These are phyloP conservation scores for Delonix regia DNA, from an alignment of 306 rosid species.

Conservation along the genomic window DNA sequence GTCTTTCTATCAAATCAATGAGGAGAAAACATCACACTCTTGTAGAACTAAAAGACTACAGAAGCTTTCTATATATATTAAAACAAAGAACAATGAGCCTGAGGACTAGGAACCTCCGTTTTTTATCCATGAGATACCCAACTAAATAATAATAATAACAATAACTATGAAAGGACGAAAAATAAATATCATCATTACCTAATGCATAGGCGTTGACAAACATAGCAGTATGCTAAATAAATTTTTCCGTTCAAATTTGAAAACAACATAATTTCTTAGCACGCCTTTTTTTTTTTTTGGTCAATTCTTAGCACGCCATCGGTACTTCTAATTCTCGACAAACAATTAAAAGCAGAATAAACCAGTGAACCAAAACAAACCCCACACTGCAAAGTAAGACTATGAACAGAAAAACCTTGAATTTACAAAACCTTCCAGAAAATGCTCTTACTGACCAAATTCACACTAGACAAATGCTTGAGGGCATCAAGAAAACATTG, in stretches of 20 bases:
- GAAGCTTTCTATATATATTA: slow-evolving; percentile 10
- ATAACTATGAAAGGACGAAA: slow-evolving; percentile 20
- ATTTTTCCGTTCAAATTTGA: slow-evolving; percentile 15
- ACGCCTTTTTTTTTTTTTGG: no score
- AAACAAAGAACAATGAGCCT: not conserved
- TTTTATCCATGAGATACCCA: not conserved
- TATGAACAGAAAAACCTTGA: not conserved
- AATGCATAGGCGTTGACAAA: slow-evolving; percentile 28
- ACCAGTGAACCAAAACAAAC: slow-evolving; percentile 27
- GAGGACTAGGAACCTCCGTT: slow-evolving; percentile 3
- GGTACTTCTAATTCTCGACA: slow-evolving; percentile 25
- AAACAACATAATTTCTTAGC: slow-evolving; percentile 9
- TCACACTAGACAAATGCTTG: not conserved
- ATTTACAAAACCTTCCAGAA: slow-evolving; percentile 4
- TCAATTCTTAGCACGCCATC: slow-evolving; percentile 28
- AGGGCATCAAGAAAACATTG: not conserved
- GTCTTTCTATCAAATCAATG: slow-evolving; percentile 62
- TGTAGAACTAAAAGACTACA: slow-evolving; percentile 10
- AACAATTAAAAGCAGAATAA: not conserved
- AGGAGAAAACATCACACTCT: slow-evolving; percentile 47
- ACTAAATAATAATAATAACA: not conserved
- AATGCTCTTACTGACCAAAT: slow-evolving; percentile 13
- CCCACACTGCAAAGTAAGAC: slow-evolving; percentile 1
- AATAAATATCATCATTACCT: slow-evolving; percentile 1
- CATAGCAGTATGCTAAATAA: slow-evolving; percentile 19